Percentiles rank a stretch among this genome's conserved stretches.
These are phyloP conservation scores for Phytophthora citrophthora DNA, from an alignment of 352 stramenopile genomes.

Conservation along the genomic window DNA sequence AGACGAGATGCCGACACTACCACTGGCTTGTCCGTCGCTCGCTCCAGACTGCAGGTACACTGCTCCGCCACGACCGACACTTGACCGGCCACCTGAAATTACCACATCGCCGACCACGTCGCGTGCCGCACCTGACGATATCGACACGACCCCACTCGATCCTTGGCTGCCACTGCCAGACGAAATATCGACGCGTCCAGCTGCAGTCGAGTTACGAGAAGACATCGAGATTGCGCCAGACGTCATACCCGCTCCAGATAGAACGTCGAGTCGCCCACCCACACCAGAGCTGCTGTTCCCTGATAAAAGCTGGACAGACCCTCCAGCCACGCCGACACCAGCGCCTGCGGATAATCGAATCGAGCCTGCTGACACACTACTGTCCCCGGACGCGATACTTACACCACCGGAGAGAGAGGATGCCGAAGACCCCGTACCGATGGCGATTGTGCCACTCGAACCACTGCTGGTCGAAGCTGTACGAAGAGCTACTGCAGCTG, in stretches of 20 bases:
- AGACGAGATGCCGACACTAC: slow-evolving; percentile 18
- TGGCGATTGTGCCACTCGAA: slow-evolving; percentile 13
- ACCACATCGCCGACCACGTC: slow-evolving; percentile 25
- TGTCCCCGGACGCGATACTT: slow-evolving; percentile 17
- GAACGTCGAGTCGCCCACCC: slow-evolving; percentile 14
- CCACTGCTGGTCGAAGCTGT: slow-evolving; percentile 20
- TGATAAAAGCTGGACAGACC: slow-evolving; percentile 13
- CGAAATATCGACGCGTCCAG: slow-evolving; percentile 15
- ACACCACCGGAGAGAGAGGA: slow-evolving; percentile 19
- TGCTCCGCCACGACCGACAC: slow-evolving; percentile 14
- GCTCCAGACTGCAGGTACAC: slow-evolving; percentile 24
- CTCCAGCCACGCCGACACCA: neutral
- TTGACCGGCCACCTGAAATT: slow-evolving; percentile 25
- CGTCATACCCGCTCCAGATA: slow-evolving; percentile 19
- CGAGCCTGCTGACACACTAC: neutral
- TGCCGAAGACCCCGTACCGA: slow-evolving; percentile 14
- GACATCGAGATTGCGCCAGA: slow-evolving; percentile 19
- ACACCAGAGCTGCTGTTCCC: slow-evolving; percentile 24
- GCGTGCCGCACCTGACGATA: slow-evolving; percentile 25
- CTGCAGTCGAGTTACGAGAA: slow-evolving; percentile 25
- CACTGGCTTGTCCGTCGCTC: slow-evolving; percentile 24
- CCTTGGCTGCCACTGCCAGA: slow-evolving; percentile 32
- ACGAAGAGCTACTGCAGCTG: slow-evolving; percentile 19
- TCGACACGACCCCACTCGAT: slow-evolving; percentile 29
- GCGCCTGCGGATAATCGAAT: neutral